These are phyloP conservation scores for Monoraphidium neglectum DNA, from an alignment of 139 green algal genomes.

Conservation along the genomic window DNA sequence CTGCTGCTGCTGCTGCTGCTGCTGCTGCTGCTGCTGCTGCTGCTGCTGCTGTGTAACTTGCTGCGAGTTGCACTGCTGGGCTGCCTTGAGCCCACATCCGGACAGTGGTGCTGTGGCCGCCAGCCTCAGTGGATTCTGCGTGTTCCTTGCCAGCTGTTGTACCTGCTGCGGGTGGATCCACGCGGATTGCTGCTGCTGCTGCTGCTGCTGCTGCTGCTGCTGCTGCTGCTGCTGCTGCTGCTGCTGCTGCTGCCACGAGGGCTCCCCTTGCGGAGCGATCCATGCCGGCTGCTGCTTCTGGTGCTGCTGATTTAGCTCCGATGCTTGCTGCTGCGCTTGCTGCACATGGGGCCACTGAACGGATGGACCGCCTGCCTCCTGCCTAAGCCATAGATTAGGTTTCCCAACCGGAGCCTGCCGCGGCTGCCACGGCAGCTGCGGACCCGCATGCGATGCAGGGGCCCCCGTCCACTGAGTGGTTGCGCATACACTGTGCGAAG, in stretches of 20 bases:
- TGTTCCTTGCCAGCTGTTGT: neutral
- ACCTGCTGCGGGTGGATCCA: neutral
- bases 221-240: neutral
- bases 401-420: neutral
- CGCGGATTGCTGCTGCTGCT: neutral
- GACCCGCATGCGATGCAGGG: too few relatives aligned
- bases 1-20: conserved; percentile 9
- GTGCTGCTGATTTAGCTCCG: neutral
- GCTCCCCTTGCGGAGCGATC: neutral
- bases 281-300: neutral
- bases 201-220: conserved; percentile 1
- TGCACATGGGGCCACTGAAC: neutral
- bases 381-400: neutral
- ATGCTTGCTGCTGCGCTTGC: neutral
- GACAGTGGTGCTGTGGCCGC: too few relatives aligned
- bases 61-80: neutral
- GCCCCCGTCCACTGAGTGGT: too few relatives aligned
- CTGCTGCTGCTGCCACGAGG: neutral
- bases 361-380: neutral
- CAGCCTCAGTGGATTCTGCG: neutral
- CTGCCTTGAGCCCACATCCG: neutral
- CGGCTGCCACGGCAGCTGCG: neutral
- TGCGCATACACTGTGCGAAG: too few relatives aligned
- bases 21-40: neutral
- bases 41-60: neutral